Evolutionary conservation across 2,329 filamentous ascomycete genomes (phyloP).

Genomic region (Cordyceps pruinosa): DNA sequence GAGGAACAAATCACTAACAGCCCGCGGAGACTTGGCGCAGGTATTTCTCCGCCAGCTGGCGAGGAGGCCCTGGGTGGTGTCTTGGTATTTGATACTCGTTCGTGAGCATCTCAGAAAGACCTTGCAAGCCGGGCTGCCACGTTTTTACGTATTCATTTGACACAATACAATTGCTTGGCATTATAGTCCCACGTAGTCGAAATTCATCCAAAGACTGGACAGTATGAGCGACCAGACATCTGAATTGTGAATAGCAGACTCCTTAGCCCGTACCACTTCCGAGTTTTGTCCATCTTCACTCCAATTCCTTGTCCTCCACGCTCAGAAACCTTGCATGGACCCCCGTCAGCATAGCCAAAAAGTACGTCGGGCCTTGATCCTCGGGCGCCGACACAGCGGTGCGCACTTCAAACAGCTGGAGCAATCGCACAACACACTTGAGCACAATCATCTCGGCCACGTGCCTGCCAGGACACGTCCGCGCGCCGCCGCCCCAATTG

Average conservation of each 20-base stretch:
- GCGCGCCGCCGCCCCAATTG: conserved; percentile 45
- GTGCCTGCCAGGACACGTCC: conserved; percentile 44
- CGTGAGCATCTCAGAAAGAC: neutral
- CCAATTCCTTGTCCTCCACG: neutral
- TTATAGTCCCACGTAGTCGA: too few species aligned
- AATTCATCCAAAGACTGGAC: too few species aligned
- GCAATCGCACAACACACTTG: conserved; percentile 35
- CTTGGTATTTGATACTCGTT: neutral
- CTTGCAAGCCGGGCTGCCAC: neutral
- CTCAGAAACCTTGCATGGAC: neutral
- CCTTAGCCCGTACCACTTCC: neutral
- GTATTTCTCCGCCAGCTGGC: neutral
- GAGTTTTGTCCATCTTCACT: neutral
- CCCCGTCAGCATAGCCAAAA: conserved; percentile 43
- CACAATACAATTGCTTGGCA: too few species aligned
- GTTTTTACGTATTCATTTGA: neutral
- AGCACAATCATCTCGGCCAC: conserved; percentile 44
- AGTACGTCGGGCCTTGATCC: conserved; percentile 38
- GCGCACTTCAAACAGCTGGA: conserved; percentile 39
- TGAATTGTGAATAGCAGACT: neutral
- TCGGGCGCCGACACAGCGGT: conserved; percentile 29
- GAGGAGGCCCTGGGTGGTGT: neutral
- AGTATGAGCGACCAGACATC: too few species aligned
- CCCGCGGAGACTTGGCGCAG: neutral
- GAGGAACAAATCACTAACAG: neutral